Base-by-base conservation (phyloP, 768 basidiomycete genomes). In the Serendipita vermifera region DNA sequence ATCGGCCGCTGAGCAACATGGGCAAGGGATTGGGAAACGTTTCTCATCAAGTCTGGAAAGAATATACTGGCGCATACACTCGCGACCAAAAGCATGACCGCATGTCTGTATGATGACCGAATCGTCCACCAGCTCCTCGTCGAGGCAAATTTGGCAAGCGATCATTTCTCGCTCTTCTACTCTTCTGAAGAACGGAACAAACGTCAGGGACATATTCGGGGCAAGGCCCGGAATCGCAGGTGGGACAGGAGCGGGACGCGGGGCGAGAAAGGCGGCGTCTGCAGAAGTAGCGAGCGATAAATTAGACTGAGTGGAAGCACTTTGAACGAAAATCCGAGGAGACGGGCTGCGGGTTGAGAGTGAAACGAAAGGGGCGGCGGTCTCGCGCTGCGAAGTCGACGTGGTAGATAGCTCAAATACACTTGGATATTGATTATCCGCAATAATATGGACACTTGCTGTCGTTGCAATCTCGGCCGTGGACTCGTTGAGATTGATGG, bases 21-120 rank as follows among this genome's bases (percentile, higher is more conserved):
- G 83, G 64, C 83, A 85, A 9, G 75, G 63, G 29, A 85, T 76
- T 3, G 83, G 83, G 48, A 75, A 83, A 9, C 73, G 73, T 55
- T 72, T 73, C 33, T 80, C 78, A 14, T 70, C 68, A n/a, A 84
- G 69, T 64, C 75, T 76, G 3, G 73, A 67, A 29, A 61, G 61
- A 9, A 76, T 66, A 51, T 77, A 74, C 3, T 58, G 59, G 55
- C 64, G 68, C 48, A 82, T 59, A 61, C 83, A 85, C 1, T 67
- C 63, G 53, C 77, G 69, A 64, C 83, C 84, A 63, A 77, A 76
- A 14, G 58, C 58, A 61, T 85, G 82, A 7, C 60, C 59, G 59
- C 82, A 85, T 1, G 29, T 64, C 9, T 67, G 70, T 9, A 81
- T 61, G 15, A 60, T 61, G n/a, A 75, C 72, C 14, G 74, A 68